Evolutionary conservation across 805 yeast species (phyloP).

Genomic region (Yarrowia phangngaensis): DNA sequence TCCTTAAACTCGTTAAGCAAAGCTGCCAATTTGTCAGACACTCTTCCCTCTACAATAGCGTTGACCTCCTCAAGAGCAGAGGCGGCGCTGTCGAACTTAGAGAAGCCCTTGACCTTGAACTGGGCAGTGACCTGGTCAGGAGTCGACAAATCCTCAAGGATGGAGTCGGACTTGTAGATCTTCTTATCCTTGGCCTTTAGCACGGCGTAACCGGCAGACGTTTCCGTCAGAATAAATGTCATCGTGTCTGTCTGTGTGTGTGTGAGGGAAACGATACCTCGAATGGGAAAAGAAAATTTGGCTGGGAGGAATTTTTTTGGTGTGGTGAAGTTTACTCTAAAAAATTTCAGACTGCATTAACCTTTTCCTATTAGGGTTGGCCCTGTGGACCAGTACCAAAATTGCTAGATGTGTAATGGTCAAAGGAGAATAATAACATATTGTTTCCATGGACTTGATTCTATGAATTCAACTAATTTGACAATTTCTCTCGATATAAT

Average conservation of each 20-base stretch:
- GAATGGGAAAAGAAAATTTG: constrained; percentile 7
- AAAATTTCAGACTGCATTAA: constrained; percentile 6
- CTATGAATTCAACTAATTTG: too few relatives aligned
- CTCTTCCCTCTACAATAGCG: constrained; percentile 89
- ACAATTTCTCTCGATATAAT: too few relatives aligned
- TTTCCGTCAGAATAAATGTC: constrained; percentile 74
- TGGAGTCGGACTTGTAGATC: constrained; percentile 76
- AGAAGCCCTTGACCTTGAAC: constrained; percentile 91
- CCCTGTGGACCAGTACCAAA: too few relatives aligned
- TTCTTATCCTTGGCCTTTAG: constrained; percentile 97
- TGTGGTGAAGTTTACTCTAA: too few relatives aligned
- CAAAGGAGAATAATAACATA: too few relatives aligned
- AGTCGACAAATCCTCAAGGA: constrained; percentile 71
- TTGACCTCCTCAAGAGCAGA: constrained; percentile 94
- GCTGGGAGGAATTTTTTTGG: background rate
- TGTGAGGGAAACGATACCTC: background rate
- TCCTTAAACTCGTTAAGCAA: constrained; percentile 49
- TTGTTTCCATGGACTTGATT: too few relatives aligned
- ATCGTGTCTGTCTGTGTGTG: constrained; percentile 29
- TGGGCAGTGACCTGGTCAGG: constrained; percentile 83
- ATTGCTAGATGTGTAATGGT: too few relatives aligned
- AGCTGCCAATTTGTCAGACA: constrained; percentile 74
- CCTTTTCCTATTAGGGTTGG: background rate
- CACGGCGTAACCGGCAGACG: constrained; percentile 98
- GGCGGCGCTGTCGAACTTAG: constrained; percentile 91